These are phyloP conservation scores for Aaosphaeria arxii DNA, from an alignment of 2,329 filamentous ascomycete genomes.

Conservation along the genomic window DNA sequence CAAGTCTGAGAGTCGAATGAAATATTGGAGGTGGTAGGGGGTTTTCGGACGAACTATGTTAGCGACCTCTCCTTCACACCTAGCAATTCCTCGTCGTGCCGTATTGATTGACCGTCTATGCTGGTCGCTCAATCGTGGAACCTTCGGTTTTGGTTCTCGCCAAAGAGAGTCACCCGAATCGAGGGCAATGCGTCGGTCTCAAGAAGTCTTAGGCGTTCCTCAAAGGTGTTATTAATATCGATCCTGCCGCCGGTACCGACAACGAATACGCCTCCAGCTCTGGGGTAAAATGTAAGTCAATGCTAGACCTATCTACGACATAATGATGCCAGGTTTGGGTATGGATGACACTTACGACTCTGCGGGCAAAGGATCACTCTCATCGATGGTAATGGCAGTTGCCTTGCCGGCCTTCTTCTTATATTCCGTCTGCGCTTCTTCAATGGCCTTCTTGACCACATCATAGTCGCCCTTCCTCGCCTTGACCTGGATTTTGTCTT, in stretches of 20 bases:
- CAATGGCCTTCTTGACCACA: slow-evolving; percentile 72
- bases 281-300: slow-evolving; percentile 38
- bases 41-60: no score
- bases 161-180: slow-evolving; percentile 83
- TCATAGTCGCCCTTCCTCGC: slow-evolving; percentile 78
- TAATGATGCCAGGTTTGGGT: background rate
- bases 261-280: slow-evolving; percentile 78
- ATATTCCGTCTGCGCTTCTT: slow-evolving; percentile 76
- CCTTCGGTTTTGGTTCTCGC: slow-evolving; percentile 90
- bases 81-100: no score
- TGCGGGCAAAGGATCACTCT: slow-evolving; percentile 75
- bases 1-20: no score
- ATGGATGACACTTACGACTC: slow-evolving; percentile 65
- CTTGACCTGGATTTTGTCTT: slow-evolving; percentile 72
- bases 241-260: slow-evolving; percentile 87
- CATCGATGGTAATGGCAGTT: slow-evolving; percentile 68
- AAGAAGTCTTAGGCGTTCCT: slow-evolving; percentile 81
- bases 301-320: background rate
- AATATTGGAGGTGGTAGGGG: no score
- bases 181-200: slow-evolving; percentile 81
- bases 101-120: no score
- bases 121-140: slow-evolving; percentile 74
- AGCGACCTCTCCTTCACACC: no score
- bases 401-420: slow-evolving; percentile 74
- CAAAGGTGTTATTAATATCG: slow-evolving; percentile 97